phyloP scores from a whole-genome alignment of 331 rosid species.

The Acacia pycnantha region DNA sequence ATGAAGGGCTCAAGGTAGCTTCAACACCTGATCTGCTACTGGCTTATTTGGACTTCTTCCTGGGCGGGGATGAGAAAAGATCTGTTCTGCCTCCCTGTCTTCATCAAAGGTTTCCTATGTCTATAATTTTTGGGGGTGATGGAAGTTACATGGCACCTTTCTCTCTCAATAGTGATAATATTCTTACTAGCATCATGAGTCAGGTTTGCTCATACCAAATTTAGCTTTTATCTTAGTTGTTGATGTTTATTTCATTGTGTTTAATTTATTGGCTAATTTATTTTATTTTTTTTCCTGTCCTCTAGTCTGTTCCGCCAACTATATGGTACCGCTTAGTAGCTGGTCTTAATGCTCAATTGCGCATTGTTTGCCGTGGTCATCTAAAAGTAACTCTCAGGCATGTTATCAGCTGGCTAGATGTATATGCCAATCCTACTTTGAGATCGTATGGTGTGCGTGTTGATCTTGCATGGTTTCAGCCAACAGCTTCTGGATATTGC shows the following conservation, averaged over 20 bases:
- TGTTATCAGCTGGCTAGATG: constrained; percentile 78
- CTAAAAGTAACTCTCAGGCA: constrained; percentile 61
- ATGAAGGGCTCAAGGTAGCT: constrained; percentile 96
- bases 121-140: constrained; percentile 93
- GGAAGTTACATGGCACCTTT: constrained; percentile 96
- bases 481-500: constrained; percentile 87
- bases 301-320: constrained; percentile 85
- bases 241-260: constrained; percentile 1
- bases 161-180: constrained; percentile 74
- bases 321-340: constrained; percentile 97
- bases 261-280: constrained; percentile 23
- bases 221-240: constrained; percentile 16
- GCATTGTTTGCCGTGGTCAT: constrained; percentile 77
- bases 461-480: constrained; percentile 94
- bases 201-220: constrained; percentile 61
- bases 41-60: constrained; percentile 90
- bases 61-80: constrained; percentile 99
- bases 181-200: constrained; percentile 92
- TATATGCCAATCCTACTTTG: constrained; percentile 67
- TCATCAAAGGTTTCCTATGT: constrained; percentile 82
- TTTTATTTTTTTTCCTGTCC: constrained; percentile 21
- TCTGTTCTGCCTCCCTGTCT: constrained; percentile 83
- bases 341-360: constrained; percentile 93
- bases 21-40: constrained; percentile 96
- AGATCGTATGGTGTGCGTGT: constrained; percentile 56